Evolutionary conservation across 495 filamentous ascomycete species (phyloP), one percentile per base, ranked within the genome.

Genomic region (Neurospora sp.): DNA sequence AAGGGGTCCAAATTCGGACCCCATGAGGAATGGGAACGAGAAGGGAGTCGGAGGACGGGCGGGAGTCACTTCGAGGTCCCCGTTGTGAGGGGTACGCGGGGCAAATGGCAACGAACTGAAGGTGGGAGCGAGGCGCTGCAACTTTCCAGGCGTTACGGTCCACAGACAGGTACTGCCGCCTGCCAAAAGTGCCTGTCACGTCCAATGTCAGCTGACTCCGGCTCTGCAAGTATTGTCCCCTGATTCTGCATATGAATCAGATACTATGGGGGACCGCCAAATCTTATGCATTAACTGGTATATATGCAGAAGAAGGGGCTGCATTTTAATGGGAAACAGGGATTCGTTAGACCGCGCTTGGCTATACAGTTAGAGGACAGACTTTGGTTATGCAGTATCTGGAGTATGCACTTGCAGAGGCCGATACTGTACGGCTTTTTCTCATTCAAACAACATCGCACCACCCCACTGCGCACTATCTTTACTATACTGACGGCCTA

Each of bases 1-100:
- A 75, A 77, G 77, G 77, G 78, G 78, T 69, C 76, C 78, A 73
- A 16, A 59, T 69, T 72, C 72, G 78, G 77, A 76, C 76, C 76
- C 76, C 74, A 71, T 72, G 74, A 72, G 53, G 31, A 45, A 71
- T 68, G 72, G 37, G 72, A 40, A 45, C 69, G 71, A 38, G 41
- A 7, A 45, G 40, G 68, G 40, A 70, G 27, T 61, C 27, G 70
- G 70, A 74, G 71, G 65, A 37, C 12, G 53, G 53, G 27, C 27
- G 27, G 59, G 69, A 76, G 73, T 74, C 74, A 75, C 59, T 42
- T 42, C 31, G 53, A 59, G 48, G 10, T 27, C 20, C 1, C 10
- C 10, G 48, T 31, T 14, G 10, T 27, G 31, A 61, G 12, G 16
- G 22, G 72, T 53, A 48, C 74, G 78, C 78, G 78, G 78, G 78